A percentile compares a stretch with the other conserved stretches of the same genome.
These are phyloP conservation scores for Podila horticola DNA, from an alignment of 192 early-diverging fungal genomes.

Conservation along the genomic window DNA sequence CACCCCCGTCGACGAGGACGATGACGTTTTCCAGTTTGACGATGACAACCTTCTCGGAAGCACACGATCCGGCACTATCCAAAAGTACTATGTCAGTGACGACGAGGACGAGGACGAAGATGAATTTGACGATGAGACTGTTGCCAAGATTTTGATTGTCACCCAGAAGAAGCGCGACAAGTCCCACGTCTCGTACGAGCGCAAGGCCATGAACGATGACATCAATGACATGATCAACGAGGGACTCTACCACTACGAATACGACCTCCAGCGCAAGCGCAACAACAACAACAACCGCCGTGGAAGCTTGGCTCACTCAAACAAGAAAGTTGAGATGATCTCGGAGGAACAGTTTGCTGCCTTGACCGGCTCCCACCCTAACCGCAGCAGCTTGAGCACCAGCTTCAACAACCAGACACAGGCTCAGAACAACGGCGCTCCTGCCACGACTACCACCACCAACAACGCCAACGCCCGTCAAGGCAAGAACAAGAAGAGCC, in stretches of 20 bases:
- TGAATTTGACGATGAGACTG: constrained; percentile 91
- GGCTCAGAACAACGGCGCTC: constrained; percentile 11
- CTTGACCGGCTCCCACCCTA: constrained; percentile 52
- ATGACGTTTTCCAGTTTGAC: constrained; percentile 83
- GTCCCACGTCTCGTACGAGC: constrained; percentile 80
- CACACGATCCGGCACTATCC: constrained; percentile 54
- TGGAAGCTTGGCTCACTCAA: constrained; percentile 30
- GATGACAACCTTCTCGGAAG: constrained; percentile 75
- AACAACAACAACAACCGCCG: constrained; percentile 51
- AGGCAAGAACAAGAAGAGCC: constrained; percentile 53
- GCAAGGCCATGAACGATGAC: constrained; percentile 81
- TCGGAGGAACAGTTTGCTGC: constrained; percentile 67
- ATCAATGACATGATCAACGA: constrained; percentile 95
- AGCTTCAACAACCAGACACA: constrained; percentile 16
- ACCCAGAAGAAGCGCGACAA: constrained; percentile 83
- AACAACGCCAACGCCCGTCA: constrained; percentile 10
- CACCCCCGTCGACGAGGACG: constrained; percentile 62
- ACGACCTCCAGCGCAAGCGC: constrained; percentile 68
- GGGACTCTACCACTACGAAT: constrained; percentile 92
- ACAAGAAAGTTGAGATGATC: constrained; percentile 71
- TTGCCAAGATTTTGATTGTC: constrained; percentile 91
- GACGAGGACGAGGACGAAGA: constrained; percentile 82
- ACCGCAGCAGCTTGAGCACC: constrained; percentile 34
- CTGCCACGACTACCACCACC: background rate
- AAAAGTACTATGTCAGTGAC: constrained; percentile 65